Evolutionary conservation across 495 filamentous ascomycete genomes (phyloP).

Genomic region (Talaromyces thailandensis): DNA sequence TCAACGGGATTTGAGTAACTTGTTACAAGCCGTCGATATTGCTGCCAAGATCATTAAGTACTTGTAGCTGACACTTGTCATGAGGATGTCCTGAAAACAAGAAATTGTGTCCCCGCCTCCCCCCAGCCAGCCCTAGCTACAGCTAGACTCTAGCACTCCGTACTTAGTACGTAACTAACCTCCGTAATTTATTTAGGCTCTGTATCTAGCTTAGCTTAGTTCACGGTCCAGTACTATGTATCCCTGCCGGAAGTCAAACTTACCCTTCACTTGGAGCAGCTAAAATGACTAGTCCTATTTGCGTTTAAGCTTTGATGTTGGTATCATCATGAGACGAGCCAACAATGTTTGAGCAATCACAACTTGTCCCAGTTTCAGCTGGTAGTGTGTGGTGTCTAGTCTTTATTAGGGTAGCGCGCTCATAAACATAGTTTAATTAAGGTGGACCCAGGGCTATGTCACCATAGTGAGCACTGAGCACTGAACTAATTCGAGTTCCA

Average conservation of each 20-base stretch:
- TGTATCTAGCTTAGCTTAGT: neutral
- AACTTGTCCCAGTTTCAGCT: neutral
- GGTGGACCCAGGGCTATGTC: neutral
- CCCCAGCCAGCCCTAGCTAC: neutral
- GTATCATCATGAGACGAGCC: neutral
- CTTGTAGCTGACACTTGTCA: neutral
- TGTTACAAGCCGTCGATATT: neutral
- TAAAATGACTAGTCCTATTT: neutral
- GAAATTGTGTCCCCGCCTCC: neutral
- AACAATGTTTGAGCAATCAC: neutral
- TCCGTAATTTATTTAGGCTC: neutral
- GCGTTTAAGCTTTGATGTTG: neutral
- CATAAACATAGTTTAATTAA: neutral
- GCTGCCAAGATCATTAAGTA: neutral
- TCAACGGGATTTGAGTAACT: neutral
- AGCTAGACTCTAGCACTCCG: too few species aligned
- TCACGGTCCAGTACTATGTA: neutral
- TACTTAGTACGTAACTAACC: too few species aligned
- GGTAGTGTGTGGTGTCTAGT: neutral
- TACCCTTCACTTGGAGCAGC: neutral
- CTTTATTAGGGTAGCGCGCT: neutral
- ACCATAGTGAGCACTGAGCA: neutral
- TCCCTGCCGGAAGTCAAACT: neutral
- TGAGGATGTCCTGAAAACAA: neutral
- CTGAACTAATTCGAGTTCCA: neutral